Evolutionary conservation across 2,329 filamentous ascomycete species (phyloP).

Genomic region (Xylaria sp.): DNA sequence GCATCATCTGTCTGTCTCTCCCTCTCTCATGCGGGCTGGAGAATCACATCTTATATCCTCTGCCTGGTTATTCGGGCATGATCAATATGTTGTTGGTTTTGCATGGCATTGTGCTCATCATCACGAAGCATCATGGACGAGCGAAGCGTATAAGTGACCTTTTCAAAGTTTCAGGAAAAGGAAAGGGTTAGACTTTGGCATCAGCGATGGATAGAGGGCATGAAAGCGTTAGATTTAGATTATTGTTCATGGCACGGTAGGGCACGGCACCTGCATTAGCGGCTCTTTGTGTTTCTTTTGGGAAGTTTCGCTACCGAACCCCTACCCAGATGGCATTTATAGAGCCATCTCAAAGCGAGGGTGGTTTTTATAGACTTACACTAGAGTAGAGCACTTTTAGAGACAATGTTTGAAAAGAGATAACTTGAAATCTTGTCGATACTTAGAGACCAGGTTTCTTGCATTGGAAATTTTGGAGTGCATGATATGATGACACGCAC

Average conservation of each 20-base stretch:
- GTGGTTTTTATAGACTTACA: neutral
- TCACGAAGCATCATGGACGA: too few relatives aligned
- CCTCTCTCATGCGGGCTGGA: neutral
- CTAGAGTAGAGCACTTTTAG: neutral
- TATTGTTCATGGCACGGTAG: neutral
- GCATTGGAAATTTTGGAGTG: neutral
- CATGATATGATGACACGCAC: constrained; percentile 27
- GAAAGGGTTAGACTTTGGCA: neutral
- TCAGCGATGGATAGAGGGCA: constrained; percentile 7
- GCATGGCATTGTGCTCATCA: neutral
- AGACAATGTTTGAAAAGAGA: neutral
- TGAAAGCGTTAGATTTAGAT: neutral
- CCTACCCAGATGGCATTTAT: neutral
- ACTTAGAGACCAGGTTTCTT: neutral
- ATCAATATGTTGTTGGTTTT: neutral
- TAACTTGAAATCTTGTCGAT: neutral
- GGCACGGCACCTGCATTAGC: constrained; percentile 16
- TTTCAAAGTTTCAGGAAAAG: neutral
- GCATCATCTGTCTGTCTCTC: neutral
- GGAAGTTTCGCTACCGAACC: neutral
- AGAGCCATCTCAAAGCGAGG: neutral
- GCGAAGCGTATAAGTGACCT: too few relatives aligned
- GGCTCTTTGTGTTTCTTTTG: constrained; percentile 2
- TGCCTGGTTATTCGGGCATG: neutral
- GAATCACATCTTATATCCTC: neutral